These are phyloP conservation scores for Leishmania tarentolae DNA, from an alignment of 208 protist genomes.

Conservation along the genomic window DNA sequence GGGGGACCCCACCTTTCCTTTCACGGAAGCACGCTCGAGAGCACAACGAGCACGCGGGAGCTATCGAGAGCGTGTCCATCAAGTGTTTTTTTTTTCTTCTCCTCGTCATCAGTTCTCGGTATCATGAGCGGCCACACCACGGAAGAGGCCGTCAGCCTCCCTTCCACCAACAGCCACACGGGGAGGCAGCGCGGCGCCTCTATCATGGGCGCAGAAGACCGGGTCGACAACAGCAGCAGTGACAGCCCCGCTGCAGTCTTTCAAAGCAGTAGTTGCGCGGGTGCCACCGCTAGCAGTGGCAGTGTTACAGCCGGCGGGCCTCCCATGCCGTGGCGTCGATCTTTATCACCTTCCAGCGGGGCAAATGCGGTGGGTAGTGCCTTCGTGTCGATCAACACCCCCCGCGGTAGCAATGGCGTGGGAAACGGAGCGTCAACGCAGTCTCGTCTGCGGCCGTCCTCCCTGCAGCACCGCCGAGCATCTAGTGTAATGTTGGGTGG, in stretches of 20 bases:
- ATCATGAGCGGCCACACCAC: background rate
- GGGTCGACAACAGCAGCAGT: constrained; percentile 2
- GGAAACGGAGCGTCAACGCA: background rate
- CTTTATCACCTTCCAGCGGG: background rate
- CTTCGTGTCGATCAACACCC: background rate
- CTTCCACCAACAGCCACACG: background rate
- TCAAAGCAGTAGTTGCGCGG: background rate
- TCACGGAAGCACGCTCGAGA: background rate
- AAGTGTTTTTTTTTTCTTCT: background rate
- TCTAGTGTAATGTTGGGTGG: constrained; percentile 4
- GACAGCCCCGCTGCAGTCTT: background rate
- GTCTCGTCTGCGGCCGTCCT: constrained; percentile 16
- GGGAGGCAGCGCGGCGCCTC: constrained; percentile 24
- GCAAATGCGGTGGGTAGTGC: background rate
- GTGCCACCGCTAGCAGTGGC: background rate
- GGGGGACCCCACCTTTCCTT: background rate
- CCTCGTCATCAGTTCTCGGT: background rate
- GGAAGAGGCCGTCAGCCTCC: constrained; percentile 9
- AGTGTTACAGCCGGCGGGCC: background rate
- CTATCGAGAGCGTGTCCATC: background rate
- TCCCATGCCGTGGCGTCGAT: background rate
- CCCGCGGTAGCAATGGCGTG: background rate
- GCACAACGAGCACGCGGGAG: background rate
- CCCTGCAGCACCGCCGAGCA: constrained; percentile 17
- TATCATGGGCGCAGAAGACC: constrained; percentile 15